Conservation (phyloP, 139 green algal species). For the Chlamydomonas incerta region DNA sequence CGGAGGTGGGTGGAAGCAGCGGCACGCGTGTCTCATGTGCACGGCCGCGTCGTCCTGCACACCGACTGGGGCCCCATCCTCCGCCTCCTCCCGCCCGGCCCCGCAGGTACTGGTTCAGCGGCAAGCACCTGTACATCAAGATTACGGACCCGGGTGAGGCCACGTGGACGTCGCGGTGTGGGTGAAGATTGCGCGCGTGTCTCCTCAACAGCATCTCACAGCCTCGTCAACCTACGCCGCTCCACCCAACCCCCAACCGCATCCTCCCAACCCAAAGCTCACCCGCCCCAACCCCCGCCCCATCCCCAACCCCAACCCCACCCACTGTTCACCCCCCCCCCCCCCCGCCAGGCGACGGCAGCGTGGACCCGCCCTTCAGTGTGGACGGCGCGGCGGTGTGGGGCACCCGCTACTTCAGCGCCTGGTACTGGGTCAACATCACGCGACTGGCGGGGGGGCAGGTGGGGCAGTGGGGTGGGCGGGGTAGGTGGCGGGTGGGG, state of each 20-base stretch:
- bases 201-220: too few relatives aligned
- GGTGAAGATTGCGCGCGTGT: too few relatives aligned
- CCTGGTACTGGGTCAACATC: slow-evolving; percentile 53
- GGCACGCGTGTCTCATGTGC: too few relatives aligned
- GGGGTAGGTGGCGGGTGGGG: neutral
- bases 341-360: slow-evolving; percentile 32
- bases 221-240: too few relatives aligned
- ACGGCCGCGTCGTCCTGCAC: too few relatives aligned
- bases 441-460: neutral
- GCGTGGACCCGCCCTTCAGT: slow-evolving; percentile 40
- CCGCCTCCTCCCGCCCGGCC: too few relatives aligned
- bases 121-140: slow-evolving; percentile 63
- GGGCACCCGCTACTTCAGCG: slow-evolving; percentile 51
- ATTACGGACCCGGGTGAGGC: slow-evolving; percentile 59
- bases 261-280: too few relatives aligned
- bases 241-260: too few relatives aligned
- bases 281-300: too few relatives aligned
- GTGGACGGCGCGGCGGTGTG: slow-evolving; percentile 41
- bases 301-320: neutral
- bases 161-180: neutral
- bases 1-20: too few relatives aligned
- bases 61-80: too few relatives aligned
- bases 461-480: neutral
- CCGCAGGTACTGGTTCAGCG: slow-evolving; percentile 56
- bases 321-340: too few relatives aligned